phyloP scores from a whole-genome alignment of 2,329 filamentous ascomycete species.

The Phialophora macrospora region DNA sequence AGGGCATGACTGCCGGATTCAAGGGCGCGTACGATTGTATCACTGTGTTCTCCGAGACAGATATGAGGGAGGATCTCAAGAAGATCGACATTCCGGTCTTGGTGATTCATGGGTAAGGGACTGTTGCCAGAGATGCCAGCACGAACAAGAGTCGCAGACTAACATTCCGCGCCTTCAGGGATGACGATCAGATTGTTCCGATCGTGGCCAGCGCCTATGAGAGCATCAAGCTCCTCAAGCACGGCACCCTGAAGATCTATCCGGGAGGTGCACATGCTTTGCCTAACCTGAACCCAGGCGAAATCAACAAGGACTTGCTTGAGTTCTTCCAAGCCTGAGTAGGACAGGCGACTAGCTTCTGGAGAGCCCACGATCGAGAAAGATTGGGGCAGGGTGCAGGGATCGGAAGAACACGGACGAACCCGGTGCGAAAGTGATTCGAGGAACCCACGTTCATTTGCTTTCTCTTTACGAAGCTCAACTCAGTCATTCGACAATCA shows the following conservation, averaged over 20 bases:
- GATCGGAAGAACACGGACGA: neutral
- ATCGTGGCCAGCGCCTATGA: conserved; percentile 11
- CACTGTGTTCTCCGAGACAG: conserved; percentile 50
- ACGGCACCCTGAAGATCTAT: conserved; percentile 13
- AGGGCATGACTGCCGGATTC: conserved; percentile 49
- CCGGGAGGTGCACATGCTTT: conserved; percentile 10
- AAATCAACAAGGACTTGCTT: conserved; percentile 16
- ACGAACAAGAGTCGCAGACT: neutral
- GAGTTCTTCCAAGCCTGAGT: conserved; percentile 12
- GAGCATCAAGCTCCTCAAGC: conserved; percentile 12
- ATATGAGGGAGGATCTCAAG: conserved; percentile 50
- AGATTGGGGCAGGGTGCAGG: neutral
- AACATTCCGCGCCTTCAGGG: neutral
- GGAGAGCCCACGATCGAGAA: neutral
- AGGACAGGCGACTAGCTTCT: neutral
- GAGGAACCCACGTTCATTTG: too few species aligned
- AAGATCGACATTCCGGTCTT: conserved; percentile 49
- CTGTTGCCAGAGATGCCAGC: neutral
- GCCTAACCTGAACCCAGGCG: conserved; percentile 8
- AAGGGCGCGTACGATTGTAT: conserved; percentile 50
- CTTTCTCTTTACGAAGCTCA: too few species aligned
- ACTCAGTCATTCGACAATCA: too few species aligned
- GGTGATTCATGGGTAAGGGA: conserved; percentile 33
- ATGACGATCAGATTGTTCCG: conserved; percentile 15
- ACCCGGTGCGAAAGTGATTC: neutral